Conservation (phyloP, 306 rosid genomes). For the Urtica urens region DNA sequence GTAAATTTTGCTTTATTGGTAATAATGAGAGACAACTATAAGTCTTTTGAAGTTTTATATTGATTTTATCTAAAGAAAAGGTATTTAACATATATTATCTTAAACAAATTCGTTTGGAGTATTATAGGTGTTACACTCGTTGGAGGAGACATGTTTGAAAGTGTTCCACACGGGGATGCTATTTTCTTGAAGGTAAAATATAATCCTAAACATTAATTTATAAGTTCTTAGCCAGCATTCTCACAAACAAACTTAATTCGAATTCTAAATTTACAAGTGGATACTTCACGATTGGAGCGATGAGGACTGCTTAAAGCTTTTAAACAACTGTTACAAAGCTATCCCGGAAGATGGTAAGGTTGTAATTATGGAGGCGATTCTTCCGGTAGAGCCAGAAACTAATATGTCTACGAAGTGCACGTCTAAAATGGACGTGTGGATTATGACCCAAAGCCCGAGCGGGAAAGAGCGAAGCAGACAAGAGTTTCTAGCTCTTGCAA, state of each 20-base stretch:
- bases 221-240: neutral
- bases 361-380: constrained; percentile 18
- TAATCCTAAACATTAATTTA: neutral
- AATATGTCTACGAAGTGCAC: neutral
- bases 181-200: constrained; percentile 22
- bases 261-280: constrained; percentile 4
- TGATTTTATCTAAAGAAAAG: no score
- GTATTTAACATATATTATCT: no score
- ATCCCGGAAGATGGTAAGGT: constrained; percentile 20
- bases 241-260: neutral
- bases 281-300: constrained; percentile 26
- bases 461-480: constrained; percentile 25
- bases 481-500: constrained; percentile 11
- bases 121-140: constrained; percentile 20
- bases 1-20: no score
- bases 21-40: no score
- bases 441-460: constrained; percentile 18
- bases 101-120: neutral
- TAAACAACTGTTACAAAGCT: constrained; percentile 21
- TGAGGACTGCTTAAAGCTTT: constrained; percentile 19
- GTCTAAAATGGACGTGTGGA: constrained; percentile 1
- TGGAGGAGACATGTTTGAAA: constrained; percentile 26
- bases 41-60: no score
- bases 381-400: constrained; percentile 12
- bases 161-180: constrained; percentile 16